These are phyloP conservation scores for Trichoderma parareesei DNA, from an alignment of 495 filamentous ascomycete genomes.

Conservation along the genomic window DNA sequence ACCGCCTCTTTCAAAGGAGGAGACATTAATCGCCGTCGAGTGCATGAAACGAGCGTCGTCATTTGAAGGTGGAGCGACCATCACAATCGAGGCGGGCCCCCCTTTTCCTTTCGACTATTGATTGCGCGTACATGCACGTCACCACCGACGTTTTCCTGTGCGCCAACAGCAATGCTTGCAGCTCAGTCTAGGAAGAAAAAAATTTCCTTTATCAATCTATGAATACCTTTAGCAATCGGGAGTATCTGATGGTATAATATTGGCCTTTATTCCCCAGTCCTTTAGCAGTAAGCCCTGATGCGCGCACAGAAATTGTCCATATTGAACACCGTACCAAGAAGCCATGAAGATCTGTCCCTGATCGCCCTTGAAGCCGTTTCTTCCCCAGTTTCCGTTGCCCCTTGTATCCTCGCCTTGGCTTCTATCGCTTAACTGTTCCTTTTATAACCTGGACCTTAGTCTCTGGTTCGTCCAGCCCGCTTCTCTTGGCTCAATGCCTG, in stretches of 20 bases:
- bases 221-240: no score
- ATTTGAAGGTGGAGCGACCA: neutral
- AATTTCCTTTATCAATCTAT: no score
- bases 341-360: neutral
- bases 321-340: neutral
- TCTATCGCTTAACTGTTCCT: no score
- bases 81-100: neutral
- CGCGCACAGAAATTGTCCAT: no score
- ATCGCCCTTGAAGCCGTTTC: neutral
- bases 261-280: no score
- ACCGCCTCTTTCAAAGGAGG: neutral
- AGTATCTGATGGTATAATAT: no score
- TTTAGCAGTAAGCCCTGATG: no score
- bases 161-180: neutral
- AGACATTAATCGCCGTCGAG: neutral
- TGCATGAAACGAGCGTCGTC: constrained; percentile 3
- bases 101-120: neutral
- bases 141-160: neutral
- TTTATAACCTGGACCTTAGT: no score
- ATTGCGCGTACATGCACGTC: constrained; percentile 10
- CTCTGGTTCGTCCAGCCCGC: neutral
- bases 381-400: neutral
- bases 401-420: neutral
- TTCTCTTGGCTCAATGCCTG: neutral
- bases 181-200: neutral